Conservation (phyloP, 169 alveolate genomes). For the Eimeria brunetti region DNA sequence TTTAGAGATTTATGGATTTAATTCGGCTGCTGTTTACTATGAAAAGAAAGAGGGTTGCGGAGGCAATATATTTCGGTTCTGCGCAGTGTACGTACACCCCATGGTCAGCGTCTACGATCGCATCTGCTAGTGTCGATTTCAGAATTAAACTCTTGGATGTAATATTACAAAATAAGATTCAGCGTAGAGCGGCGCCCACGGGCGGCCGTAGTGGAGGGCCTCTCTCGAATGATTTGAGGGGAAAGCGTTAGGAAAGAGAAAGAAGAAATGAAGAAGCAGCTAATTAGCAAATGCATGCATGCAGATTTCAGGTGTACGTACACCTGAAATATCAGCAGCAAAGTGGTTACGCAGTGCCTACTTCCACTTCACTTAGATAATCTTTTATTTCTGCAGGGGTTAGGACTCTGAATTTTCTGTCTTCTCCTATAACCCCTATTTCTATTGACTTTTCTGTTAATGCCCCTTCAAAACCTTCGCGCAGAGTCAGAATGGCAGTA, state of each 20-base stretch:
- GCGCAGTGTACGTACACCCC: no score
- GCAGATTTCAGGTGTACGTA: background rate
- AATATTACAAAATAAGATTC: background rate
- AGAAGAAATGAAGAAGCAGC: background rate
- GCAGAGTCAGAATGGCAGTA: conserved; percentile 95
- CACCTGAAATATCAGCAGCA: background rate
- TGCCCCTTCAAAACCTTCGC: conserved; percentile 98
- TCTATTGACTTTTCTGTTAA: conserved; percentile 97
- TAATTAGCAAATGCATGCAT: background rate
- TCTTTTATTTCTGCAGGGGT: conserved; percentile 90
- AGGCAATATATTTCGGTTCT: no score
- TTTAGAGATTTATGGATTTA: no score
- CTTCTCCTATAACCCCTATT: conserved; percentile 96
- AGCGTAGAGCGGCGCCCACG: background rate
- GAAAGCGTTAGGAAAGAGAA: background rate
- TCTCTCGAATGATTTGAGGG: conserved; percentile 6
- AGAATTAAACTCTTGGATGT: background rate
- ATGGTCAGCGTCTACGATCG: no score
- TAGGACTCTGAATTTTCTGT: conserved; percentile 88
- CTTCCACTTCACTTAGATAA: conserved; percentile 89
- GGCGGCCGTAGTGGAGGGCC: background rate
- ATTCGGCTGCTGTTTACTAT: no score
- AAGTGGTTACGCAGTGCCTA: conserved; percentile 53
- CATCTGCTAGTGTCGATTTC: no score
- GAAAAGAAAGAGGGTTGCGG: no score